Evolutionary conservation across 176 grass and related monocot species (phyloP), one percentile per base, ranked within the genome.

Genomic region (Avena atlantica): DNA sequence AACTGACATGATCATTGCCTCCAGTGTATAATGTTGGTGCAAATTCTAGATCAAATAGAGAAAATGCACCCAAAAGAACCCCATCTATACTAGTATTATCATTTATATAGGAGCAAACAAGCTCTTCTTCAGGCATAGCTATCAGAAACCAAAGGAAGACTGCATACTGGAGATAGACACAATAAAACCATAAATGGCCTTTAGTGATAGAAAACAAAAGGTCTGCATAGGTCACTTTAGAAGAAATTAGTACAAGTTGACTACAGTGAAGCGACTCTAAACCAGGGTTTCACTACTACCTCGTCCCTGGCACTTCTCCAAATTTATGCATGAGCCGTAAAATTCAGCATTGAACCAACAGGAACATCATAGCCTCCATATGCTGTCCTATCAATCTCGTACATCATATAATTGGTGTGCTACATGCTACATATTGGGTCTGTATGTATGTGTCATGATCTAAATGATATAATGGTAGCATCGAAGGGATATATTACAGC

Each of bases 301-400:
- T 12, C 36, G 27, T 51, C 31, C 57, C 5, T 29, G 53, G 36
- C 20, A 72, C 55, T 74, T 75, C 16, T 47, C 47, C 12, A 24
- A 8, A 23, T 67, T 51, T 52, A 21, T 14, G 64, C 8, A 19
- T 64, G 6, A 63, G 17, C 4, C 34, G 16, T 77, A 3, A 31
- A 62, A 66, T 76, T 51, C 81, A 85, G 6, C 25, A 77, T 61
- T 9, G 21, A 65, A 65, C 58, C 14, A 77, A 76, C 61, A 78
- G 12, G 8, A 78, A 55, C 61, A 37, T 8, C 27, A 57, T 47
- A 72, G 82, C 70, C 20, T 84, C 40, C 44, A 84, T 57, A 71
- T 57, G 12, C 8, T 74, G 21, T 24, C 75, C 20, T 47, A 48
- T 50, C 47, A 50, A 68, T 61, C 40, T 61, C 80, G 25, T 69